Evolutionary conservation across 768 basidiomycete genomes (phyloP), one percentile per base, ranked within the genome.

Genomic region (Pisolithus tinctorius): DNA sequence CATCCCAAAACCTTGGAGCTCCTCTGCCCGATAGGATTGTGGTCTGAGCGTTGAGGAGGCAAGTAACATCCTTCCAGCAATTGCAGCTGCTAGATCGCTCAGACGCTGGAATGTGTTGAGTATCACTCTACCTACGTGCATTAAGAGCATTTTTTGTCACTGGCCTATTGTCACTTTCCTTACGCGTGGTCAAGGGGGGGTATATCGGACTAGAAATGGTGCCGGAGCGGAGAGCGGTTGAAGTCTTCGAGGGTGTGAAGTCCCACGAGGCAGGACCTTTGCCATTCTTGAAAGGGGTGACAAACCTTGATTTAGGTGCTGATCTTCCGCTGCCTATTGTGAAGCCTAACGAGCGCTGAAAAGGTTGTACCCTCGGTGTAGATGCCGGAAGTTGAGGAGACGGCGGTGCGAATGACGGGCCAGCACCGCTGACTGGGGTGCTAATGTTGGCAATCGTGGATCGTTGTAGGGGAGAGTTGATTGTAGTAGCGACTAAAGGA

Each of bases 231-330:
- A 52, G 23, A 8, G 58, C 47, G 4, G 52, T 48, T 30, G 41
- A 17, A 23, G 53, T 23, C 17, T 47, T 40, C 16, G 23, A 29
- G 11, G 45, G 36, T 30, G 43, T 44, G 37, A 49, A 16, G 13
- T 23, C 45, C 16, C 47, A 31, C 25, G 75, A 71, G 36, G 70
- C 71, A 43, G 77, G 76, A 54, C 68, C 69, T 69, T 77, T 70
- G 26, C 75, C 77, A 5, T 64, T 48, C 58, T 84, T 86, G 62
- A 86, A 86, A 0, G 83, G 83, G 1, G 83, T 84, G 6, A 75
- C 65, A 53, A 84, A 84, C n/a, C 71, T 71, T 30, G 58, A 54
- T 54, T 52, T 62, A 9, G 71, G 66, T 31, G 72, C 66, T 6
- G 65, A 64, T 29, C 54, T 63, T 46, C 64, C 64, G 13, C 39